These are phyloP conservation scores for Silybum marianum DNA, from an alignment of 129 eudicot genomes.

Conservation along the genomic window DNA sequence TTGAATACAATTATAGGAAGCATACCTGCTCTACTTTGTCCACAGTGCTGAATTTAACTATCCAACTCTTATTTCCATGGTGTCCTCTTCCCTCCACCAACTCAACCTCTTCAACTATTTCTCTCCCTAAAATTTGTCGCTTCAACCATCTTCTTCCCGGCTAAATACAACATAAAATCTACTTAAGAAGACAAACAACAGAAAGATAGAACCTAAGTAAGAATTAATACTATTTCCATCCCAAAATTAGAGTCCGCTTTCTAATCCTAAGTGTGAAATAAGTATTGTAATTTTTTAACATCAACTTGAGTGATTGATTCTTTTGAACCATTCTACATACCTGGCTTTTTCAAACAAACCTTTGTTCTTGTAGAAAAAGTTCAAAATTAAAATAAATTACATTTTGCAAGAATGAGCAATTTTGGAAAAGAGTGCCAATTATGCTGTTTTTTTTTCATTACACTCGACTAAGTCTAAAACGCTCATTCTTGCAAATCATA, in stretches of 20 bases:
- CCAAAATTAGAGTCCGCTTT: conserved; percentile 8
- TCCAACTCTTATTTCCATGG: conserved; percentile 81
- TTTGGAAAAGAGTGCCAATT: background rate
- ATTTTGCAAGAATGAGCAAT: conserved; percentile 2
- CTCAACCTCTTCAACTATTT: conserved; percentile 67
- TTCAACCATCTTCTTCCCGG: conserved; percentile 96
- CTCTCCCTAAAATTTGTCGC: conserved; percentile 64
- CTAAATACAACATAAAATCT: conserved; percentile 44
- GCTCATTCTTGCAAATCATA: background rate
- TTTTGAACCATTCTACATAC: background rate
- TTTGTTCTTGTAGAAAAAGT: background rate
- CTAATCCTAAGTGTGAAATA: background rate
- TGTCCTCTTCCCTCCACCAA: conserved; percentile 80
- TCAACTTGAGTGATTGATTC: background rate
- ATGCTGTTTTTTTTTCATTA: background rate
- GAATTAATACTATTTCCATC: background rate
- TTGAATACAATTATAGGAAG: background rate
- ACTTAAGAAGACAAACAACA: conserved; percentile 17
- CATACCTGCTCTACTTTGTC: conserved; percentile 77
- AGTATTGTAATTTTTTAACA: background rate
- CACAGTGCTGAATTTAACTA: conserved; percentile 56
- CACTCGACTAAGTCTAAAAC: conserved; percentile 7
- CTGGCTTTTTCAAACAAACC: background rate
- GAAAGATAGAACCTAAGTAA: conserved; percentile 20
- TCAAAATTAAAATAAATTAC: background rate